Percentiles rank a stretch among this genome's conserved stretches.
Conservation (phyloP, 441 rosid genomes). For the Mallotus repandus region DNA sequence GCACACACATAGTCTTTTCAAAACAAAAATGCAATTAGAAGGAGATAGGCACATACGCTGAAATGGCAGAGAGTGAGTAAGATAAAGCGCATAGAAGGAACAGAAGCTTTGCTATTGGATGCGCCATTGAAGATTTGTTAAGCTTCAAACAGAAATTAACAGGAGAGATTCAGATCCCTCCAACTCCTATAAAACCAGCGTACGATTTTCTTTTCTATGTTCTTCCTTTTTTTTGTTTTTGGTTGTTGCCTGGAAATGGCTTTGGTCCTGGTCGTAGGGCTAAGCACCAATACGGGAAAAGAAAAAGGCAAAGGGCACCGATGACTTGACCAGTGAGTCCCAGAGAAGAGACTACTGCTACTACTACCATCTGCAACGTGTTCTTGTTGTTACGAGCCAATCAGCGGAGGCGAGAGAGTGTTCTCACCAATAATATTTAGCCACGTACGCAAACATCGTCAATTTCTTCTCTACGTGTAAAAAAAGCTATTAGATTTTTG, state of each 20-base stretch:
- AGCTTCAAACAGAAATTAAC: too few relatives aligned
- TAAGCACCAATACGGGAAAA: not conserved
- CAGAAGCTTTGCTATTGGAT: constrained; percentile 41
- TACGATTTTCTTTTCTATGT: not conserved
- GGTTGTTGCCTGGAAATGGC: not conserved
- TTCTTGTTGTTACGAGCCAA: constrained; percentile 38
- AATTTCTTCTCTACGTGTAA: not conserved
- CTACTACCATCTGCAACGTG: constrained; percentile 34
- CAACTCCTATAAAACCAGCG: constrained; percentile 13
- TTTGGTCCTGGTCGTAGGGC: constrained; percentile 1
- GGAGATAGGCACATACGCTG: constrained; percentile 49
- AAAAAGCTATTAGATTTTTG: not conserved
- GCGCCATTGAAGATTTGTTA: constrained; percentile 44
- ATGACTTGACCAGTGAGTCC: constrained; percentile 28
- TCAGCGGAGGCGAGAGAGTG: constrained; percentile 26
- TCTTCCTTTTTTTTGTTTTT: not conserved
- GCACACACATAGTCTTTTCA: too few relatives aligned
- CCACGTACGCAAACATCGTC: constrained; percentile 26
- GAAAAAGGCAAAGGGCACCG: constrained; percentile 12
- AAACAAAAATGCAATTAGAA: not conserved
- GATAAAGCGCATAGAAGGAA: constrained; percentile 50
- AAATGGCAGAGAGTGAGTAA: constrained; percentile 40
- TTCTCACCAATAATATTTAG: constrained; percentile 18
- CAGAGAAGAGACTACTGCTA: too few relatives aligned
- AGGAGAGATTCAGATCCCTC: constrained; percentile 40